phyloP scores from a whole-genome alignment of 1,284 basidiomycete species.

The Coniferiporia weirii region DNA sequence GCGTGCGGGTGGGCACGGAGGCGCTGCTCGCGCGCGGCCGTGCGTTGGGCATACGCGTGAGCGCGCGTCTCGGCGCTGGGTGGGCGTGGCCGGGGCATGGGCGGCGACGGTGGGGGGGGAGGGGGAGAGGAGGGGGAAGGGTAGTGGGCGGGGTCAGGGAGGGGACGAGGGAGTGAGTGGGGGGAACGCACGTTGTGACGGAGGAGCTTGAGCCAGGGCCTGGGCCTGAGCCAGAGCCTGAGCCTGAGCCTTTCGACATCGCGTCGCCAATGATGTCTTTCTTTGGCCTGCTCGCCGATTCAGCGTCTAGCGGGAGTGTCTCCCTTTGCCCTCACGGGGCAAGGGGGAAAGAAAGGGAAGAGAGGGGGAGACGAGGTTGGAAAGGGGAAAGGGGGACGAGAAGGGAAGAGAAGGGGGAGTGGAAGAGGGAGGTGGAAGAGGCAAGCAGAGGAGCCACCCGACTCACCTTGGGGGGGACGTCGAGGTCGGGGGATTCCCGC shows the following conservation, averaged over 20 bases:
- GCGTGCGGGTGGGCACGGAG: slow-evolving; percentile 46
- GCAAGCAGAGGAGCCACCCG: neutral
- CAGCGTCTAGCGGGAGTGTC: neutral
- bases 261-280: neutral
- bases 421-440: neutral
- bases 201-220: neutral
- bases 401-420: slow-evolving; percentile 6
- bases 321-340: too few relatives aligned
- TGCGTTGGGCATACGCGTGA: neutral
- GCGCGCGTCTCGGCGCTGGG: slow-evolving; percentile 8
- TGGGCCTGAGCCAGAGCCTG: neutral
- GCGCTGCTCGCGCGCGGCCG: slow-evolving; percentile 38
- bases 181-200: slow-evolving; percentile 1
- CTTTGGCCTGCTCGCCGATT: neutral
- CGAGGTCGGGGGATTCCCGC: neutral
- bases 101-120: neutral
- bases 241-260: neutral
- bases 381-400: neutral
- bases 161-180: neutral
- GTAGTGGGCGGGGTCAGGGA: neutral
- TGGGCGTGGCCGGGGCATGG: neutral
- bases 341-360: neutral
- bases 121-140: neutral
- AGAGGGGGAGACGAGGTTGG: neutral
- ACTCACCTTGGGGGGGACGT: neutral